Evolutionary conservation across 2,329 filamentous ascomycete species (phyloP).

Genomic region (Cladosporium sp.): DNA sequence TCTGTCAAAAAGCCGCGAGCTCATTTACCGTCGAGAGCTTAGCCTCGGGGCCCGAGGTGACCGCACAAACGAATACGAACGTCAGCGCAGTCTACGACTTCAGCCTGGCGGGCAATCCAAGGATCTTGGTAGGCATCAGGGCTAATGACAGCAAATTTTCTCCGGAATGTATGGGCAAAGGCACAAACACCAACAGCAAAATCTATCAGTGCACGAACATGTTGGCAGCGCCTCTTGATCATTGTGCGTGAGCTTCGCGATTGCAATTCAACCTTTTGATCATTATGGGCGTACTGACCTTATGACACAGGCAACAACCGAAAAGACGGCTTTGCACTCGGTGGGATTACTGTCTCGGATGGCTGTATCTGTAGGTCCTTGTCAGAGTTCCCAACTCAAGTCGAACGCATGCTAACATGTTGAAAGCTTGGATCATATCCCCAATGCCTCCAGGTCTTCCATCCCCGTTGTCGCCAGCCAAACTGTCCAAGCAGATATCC

Average conservation of each 20-base stretch:
- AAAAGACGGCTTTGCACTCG: neutral
- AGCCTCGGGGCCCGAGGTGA: neutral
- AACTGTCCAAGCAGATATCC: neutral
- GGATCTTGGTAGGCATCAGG: neutral
- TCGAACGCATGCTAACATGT: neutral
- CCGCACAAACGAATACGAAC: neutral
- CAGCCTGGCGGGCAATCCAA: neutral
- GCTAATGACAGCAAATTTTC: neutral
- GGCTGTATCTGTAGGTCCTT: neutral
- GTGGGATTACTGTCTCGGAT: neutral
- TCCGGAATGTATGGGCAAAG: neutral
- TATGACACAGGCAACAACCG: neutral
- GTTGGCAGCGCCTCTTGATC: neutral
- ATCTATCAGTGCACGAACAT: neutral
- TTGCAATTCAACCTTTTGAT: neutral
- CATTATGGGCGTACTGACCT: too few species aligned
- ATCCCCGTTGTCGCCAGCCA: neutral
- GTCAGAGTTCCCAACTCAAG: neutral
- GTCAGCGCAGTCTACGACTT: neutral
- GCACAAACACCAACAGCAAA: neutral
- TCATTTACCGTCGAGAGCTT: neutral
- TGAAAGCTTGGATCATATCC: neutral
- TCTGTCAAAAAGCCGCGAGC: neutral
- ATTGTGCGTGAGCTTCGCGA: neutral
- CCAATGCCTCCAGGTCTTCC: neutral